Evolutionary conservation across 2,329 filamentous ascomycete genomes (phyloP), one percentile per base, ranked within the genome.

Genomic region (Fusarium oligoseptatum): DNA sequence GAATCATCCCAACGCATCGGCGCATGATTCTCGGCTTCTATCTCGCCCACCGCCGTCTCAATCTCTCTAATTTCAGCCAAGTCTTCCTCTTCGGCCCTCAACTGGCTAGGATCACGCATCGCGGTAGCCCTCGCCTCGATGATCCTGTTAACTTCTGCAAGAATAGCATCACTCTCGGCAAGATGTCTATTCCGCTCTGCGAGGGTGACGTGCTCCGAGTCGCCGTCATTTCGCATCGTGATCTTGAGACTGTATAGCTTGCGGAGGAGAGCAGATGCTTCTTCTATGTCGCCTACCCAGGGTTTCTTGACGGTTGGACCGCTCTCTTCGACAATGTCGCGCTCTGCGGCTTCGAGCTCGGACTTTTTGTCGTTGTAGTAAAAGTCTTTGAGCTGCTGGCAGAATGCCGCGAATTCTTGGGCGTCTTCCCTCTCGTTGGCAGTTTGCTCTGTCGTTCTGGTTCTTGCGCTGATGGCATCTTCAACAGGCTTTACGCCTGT

Each of bases 341-440:
- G 32, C 12, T 64, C 60, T 11, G 50, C 45, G 2, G 45, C 60
- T n/a, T 64, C 60, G 3, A 64, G 60, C n/a, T 64, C 45, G 5
- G 60, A 64, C 24, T 32, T 64, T 12, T 37, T 50, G 60, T 27
- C 14, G 34, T 29, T n/a, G 45, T 64, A 64, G 45, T 39, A 64
- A 29, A 39, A 58, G 56, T 58, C 56, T 17, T 27, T 39, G 34
- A 58, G 36, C 36, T 58, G 56, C 22, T 39, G 34, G 56, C 56
- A 58, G 9, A 58, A 58, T 7, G 22, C 56, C 6, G 22, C 20
- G 12, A 27, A 58, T 11, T 58, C 56, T 27, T 39, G 56, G 15
- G 20, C 20, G 12, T 58, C 56, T 22, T 58, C 56, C 6, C n/a
- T 27, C 4, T 58, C 22, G 36, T 58, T 58, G 36, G 56, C 56